phyloP scores from a whole-genome alignment of 305 asterid genomes.

The Nicotiana rustica region DNA sequence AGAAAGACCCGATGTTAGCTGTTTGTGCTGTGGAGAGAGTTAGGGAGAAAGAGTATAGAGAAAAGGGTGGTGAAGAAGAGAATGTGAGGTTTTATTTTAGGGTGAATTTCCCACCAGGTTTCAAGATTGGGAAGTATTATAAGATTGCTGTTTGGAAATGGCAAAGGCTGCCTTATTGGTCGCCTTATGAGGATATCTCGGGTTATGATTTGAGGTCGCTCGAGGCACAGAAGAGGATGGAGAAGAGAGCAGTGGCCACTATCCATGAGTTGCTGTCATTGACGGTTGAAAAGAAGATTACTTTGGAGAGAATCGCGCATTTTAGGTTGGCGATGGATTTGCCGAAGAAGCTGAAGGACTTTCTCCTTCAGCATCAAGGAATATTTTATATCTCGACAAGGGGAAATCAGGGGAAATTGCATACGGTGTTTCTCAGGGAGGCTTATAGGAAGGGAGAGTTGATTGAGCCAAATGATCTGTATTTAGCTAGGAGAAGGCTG shows the following conservation, averaged over 20 bases:
- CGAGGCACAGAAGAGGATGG: conserved; percentile 94
- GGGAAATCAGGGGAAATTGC: conserved; percentile 89
- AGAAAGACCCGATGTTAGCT: conserved; percentile 57
- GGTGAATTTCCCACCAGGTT: conserved; percentile 92
- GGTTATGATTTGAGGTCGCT: conserved; percentile 85
- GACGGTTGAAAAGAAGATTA: conserved; percentile 85
- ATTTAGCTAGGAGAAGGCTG: conserved; percentile 85
- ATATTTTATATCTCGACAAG: conserved; percentile 83
- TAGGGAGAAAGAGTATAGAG: conserved; percentile 80
- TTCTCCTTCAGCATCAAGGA: conserved; percentile 91
- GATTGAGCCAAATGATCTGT: conserved; percentile 75
- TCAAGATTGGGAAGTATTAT: conserved; percentile 84
- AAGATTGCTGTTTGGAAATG: conserved; percentile 94
- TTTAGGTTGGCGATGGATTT: conserved; percentile 77
- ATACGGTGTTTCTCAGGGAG: conserved; percentile 89
- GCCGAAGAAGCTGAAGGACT: conserved; percentile 90
- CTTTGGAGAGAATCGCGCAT: conserved; percentile 84
- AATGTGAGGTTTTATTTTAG: conserved; percentile 77
- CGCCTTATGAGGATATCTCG: conserved; percentile 80
- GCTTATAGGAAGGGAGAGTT: conserved; percentile 85
- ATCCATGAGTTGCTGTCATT: conserved; percentile 74
- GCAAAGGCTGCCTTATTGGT: conserved; percentile 98
- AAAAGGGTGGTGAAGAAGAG: conserved; percentile 79
- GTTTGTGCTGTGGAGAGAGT: conserved; percentile 72
- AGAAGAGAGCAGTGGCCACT: conserved; percentile 87